Conservation (phyloP, 2,329 filamentous ascomycete species). For the Stemphylium vesicarium region DNA sequence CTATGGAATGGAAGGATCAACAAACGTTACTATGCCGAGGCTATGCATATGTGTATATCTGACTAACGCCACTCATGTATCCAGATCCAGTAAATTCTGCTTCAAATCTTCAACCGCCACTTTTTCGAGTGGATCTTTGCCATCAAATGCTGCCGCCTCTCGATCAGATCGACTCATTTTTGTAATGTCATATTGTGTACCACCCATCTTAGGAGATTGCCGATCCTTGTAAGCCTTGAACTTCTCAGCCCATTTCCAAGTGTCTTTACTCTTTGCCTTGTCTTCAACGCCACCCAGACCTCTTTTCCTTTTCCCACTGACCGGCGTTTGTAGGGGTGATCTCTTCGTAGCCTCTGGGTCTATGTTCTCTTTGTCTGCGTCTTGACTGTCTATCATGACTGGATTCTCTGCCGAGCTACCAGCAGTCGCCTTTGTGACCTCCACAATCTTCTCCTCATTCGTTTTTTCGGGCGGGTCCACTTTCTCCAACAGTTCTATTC, state of each 20-base stretch:
- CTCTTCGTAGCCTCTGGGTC: not conserved
- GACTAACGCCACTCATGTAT: not conserved
- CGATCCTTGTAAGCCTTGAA: constrained; percentile 17
- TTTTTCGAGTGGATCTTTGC: constrained; percentile 22
- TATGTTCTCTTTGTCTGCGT: constrained; percentile 12
- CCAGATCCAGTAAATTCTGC: constrained; percentile 12
- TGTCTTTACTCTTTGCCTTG: constrained; percentile 11
- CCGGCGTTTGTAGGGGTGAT: not conserved
- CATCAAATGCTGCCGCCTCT: constrained; percentile 11
- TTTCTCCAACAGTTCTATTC: constrained; percentile 17
- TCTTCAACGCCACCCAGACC: not conserved
- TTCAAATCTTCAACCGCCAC: constrained; percentile 13
- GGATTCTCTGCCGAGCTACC: not conserved
- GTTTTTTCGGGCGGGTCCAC: not conserved
- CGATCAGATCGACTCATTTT: constrained; percentile 23
- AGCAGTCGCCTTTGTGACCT: not conserved
- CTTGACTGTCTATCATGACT: constrained; percentile 2
- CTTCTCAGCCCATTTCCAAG: constrained; percentile 19
- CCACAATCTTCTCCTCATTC: not conserved
- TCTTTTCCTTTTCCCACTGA: constrained; percentile 6
- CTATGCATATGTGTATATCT: too few relatives aligned
- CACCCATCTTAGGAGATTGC: constrained; percentile 3
- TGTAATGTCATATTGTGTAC: constrained; percentile 29
- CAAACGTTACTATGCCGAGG: not conserved
- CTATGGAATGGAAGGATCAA: not conserved